Evolutionary conservation across 441 rosid genomes (phyloP).

Genomic region (Adansonia grandidieri): DNA sequence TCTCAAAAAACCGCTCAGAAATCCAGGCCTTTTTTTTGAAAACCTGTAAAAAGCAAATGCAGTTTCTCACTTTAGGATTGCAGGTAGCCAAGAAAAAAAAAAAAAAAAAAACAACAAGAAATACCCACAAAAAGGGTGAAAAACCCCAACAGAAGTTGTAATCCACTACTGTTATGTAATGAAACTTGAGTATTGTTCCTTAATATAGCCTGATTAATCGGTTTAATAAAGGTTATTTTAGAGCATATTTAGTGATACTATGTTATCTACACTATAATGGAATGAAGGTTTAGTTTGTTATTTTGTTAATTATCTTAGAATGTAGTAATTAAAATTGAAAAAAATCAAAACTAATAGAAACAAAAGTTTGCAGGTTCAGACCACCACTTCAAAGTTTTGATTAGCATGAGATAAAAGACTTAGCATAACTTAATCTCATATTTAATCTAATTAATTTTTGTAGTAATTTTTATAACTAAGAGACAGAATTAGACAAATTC

Average conservation of each 20-base stretch:
- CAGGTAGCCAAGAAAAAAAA: background rate
- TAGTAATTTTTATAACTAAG: too few species aligned
- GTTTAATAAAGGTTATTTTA: too few species aligned
- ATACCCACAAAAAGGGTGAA: constrained; percentile 23
- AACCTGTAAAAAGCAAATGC: constrained; percentile 24
- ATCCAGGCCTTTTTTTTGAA: constrained; percentile 21
- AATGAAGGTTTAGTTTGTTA: background rate
- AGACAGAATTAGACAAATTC: too few species aligned
- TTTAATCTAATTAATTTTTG: too few species aligned
- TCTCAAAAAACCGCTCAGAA: background rate
- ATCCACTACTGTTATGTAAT: constrained; percentile 36
- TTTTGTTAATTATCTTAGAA: background rate
- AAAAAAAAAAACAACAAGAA: too few species aligned
- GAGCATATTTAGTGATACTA: too few species aligned
- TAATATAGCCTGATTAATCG: too few species aligned
- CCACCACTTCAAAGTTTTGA: too few species aligned
- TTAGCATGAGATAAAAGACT: too few species aligned
- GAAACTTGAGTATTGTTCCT: constrained; percentile 21
- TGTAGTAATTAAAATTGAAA: too few species aligned
- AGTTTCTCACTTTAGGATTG: constrained; percentile 21
- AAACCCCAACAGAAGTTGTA: constrained; percentile 25
- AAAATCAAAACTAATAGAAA: too few species aligned
- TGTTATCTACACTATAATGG: background rate
- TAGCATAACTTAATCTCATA: too few species aligned
- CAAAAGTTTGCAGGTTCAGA: background rate